Conservation (phyloP, 352 stramenopile genomes). For the Phytophthora citricola region DNA sequence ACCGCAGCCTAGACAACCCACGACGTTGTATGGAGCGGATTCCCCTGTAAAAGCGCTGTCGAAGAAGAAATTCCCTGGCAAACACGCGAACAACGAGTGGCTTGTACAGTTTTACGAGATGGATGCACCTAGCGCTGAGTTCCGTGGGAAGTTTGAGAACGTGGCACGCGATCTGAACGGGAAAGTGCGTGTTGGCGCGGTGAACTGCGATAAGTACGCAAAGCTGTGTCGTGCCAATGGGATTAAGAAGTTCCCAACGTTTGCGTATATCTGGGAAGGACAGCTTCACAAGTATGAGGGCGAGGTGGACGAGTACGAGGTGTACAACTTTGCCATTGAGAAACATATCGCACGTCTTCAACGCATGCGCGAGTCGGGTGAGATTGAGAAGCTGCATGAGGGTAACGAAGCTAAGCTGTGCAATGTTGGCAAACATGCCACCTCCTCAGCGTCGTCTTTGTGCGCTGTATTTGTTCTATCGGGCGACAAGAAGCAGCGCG, state of each 20-base stretch:
- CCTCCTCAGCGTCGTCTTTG: conserved; percentile 54
- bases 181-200: conserved; percentile 78
- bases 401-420: conserved; percentile 81
- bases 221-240: conserved; percentile 57
- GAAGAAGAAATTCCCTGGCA: conserved; percentile 77
- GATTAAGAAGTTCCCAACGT: conserved; percentile 54
- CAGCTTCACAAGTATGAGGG: conserved; percentile 58
- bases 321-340: conserved; percentile 88
- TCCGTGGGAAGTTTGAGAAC: conserved; percentile 66
- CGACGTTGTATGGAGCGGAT: conserved; percentile 66
- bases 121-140: conserved; percentile 63
- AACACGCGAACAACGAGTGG: conserved; percentile 81
- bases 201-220: conserved; percentile 79
- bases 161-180: conserved; percentile 69
- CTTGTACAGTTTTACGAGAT: conserved; percentile 82
- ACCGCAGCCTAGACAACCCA: conserved; percentile 30
- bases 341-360: conserved; percentile 78
- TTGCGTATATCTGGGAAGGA: conserved; percentile 76
- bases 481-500: conserved; percentile 41
- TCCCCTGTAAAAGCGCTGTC: conserved; percentile 66
- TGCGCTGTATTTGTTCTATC: conserved; percentile 83
- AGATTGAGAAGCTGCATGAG: conserved; percentile 76
- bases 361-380: conserved; percentile 65
- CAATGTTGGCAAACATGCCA: conserved; percentile 72
- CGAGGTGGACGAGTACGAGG: conserved; percentile 77